Evolutionary conservation across 192 early-diverging fungal genomes (phyloP).

Genomic region (Neocallimastix lanati): DNA sequence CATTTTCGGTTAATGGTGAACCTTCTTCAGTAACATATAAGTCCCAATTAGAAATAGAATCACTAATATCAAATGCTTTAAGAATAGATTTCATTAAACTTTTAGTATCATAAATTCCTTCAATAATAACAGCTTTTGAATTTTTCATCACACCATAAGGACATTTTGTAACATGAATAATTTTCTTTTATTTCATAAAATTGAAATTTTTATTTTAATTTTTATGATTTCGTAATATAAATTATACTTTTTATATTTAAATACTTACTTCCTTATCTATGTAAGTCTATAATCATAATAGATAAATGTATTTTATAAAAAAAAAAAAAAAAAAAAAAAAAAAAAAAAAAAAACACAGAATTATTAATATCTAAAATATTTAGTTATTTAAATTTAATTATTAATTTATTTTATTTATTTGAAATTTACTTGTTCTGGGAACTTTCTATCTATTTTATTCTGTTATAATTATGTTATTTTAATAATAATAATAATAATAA

Average conservation of each 20-base stretch:
- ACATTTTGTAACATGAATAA: not conserved
- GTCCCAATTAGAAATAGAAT: not conserved
- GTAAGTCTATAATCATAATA: not conserved
- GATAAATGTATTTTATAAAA: no score
- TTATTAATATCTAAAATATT: no score
- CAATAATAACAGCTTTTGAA: not conserved
- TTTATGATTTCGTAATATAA: not conserved
- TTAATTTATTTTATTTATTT: not conserved
- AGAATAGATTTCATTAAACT: not conserved
- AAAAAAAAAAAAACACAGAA: no score
- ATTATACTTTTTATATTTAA: no score
- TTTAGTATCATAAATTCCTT: not conserved
- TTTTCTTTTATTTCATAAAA: not conserved
- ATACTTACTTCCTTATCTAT: not conserved
- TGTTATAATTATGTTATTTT: not conserved
- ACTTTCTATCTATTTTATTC: not conserved
- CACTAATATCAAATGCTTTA: not conserved
- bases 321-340: no score
- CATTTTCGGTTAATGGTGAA: not conserved
- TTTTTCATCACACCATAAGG: not conserved
- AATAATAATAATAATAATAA: no score
- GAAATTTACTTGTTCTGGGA: not conserved
- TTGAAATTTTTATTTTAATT: no score
- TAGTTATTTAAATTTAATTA: not conserved
- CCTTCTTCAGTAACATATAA: not conserved